Percentiles rank a stretch among this genome's conserved stretches.
Evolutionary conservation across 2,329 filamentous ascomycete species (phyloP).

Genomic region (Aspergillus bombycis): DNA sequence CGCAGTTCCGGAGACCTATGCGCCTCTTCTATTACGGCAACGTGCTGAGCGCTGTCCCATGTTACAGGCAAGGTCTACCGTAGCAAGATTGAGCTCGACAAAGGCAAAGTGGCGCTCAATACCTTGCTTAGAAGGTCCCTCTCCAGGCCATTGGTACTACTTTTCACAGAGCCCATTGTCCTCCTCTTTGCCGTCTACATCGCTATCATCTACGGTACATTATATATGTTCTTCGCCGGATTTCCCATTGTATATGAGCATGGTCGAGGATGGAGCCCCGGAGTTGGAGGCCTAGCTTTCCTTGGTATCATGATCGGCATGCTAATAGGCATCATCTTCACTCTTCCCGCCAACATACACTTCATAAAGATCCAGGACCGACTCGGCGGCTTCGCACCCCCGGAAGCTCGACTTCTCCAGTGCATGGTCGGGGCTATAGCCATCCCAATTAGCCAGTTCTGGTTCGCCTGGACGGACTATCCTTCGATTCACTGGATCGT

Average conservation of each 20-base stretch:
- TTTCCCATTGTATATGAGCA: constrained; percentile 14
- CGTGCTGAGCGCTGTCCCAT: constrained; percentile 4
- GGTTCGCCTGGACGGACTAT: constrained; percentile 11
- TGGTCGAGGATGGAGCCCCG: constrained; percentile 7
- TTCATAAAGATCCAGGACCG: constrained; percentile 1
- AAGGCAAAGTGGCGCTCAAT: not conserved
- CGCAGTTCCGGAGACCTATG: constrained; percentile 11
- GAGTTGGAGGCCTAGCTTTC: constrained; percentile 10
- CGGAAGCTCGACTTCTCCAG: constrained; percentile 6
- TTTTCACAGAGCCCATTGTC: constrained; percentile 12
- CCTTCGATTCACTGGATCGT: constrained; percentile 10
- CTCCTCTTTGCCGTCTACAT: constrained; percentile 11
- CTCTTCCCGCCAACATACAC: constrained; percentile 4
- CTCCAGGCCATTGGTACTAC: constrained; percentile 7
- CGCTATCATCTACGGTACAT: constrained; percentile 14
- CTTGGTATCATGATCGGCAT: constrained; percentile 9
- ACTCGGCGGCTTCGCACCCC: constrained; percentile 7
- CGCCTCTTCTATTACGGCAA: constrained; percentile 4
- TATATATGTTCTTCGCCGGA: constrained; percentile 14
- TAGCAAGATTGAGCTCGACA: constrained; percentile 5
- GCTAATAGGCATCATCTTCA: constrained; percentile 2
- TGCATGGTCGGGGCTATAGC: constrained; percentile 7
- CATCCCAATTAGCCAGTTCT: constrained; percentile 10
- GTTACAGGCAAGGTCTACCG: constrained; percentile 9
- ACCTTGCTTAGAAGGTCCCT: constrained; percentile 2